These are phyloP conservation scores for Aquilaria agallochum DNA, from an alignment of 441 rosid genomes.

Conservation along the genomic window DNA sequence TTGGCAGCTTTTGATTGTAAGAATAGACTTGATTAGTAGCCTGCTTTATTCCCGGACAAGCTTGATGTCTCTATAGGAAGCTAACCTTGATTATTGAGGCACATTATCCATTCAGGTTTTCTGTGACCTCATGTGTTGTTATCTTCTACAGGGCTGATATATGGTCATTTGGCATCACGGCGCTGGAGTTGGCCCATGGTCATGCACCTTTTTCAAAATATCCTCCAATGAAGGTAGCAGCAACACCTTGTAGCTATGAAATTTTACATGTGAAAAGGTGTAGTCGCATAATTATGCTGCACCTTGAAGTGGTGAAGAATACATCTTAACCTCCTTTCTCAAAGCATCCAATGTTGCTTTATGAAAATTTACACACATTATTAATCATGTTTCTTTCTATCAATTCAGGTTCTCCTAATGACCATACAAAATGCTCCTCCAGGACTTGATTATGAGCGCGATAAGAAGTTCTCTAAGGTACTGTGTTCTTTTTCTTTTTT, in stretches of 20 bases:
- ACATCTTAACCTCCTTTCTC: no score
- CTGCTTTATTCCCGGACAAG: no score
- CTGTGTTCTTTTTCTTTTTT: constrained; percentile 64
- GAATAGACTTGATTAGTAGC: no score
- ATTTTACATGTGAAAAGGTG: constrained; percentile 14
- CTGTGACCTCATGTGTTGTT: no score
- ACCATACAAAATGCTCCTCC: constrained; percentile 99
- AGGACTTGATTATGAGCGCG: constrained; percentile 96
- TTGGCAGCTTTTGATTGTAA: no score
- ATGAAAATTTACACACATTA: no score
- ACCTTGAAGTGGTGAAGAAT: no score
- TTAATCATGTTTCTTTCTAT: constrained; percentile 2
- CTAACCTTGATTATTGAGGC: no score
- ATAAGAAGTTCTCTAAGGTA: constrained; percentile 99
- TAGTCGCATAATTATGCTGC: no score
- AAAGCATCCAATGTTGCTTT: no score
- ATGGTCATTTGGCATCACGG: constrained; percentile 99
- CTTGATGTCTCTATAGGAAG: no score
- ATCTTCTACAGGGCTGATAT: constrained; percentile 85
- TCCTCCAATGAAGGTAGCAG: constrained; percentile 96
- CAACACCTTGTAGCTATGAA: background rate
- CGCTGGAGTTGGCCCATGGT: constrained; percentile 97
- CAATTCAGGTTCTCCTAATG: constrained; percentile 85
- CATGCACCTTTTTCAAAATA: constrained; percentile 98
- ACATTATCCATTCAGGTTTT: no score